Base-by-base conservation (phyloP, 73 alveolate species). In the Paramecium caudatum region DNA sequence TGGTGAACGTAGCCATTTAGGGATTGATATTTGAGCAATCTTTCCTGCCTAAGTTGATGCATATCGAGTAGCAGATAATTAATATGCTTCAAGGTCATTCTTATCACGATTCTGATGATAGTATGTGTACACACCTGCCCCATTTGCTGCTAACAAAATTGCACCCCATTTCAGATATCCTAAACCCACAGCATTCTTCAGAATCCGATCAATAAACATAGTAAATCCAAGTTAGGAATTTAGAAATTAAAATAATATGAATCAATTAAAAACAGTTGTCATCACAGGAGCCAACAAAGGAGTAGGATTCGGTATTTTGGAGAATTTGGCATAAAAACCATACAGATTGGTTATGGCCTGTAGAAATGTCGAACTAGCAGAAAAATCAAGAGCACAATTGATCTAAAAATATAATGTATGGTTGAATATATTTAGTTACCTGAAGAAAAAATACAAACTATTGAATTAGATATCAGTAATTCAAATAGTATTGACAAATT, bases 221-320 rank as follows among this genome's bases (percentile, higher is more conserved):
- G 9, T 10, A 55, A 27, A 55, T 55, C 80, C 46, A 23, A 55
- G 30, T 10, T 55, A 27, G 80, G 80, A 55, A 55, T 55, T 55
- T 55, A 10, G 80, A 55, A 55, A 55, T 19, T 55, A 17, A 55
- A 55, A 3, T 27, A 55, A 55, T 15, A 74, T 74, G 88, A 21
- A 74, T 41, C 69, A 34, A 30, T 8, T 41, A 1, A 92, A 93
- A 90, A 82, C 91, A 61, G 55, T 93, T 33, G 91, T 94, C 80
- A 91, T 94, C 1, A 91, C 97, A 78, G 97, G 97, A 62, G 69
- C 95, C 39, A 94, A 94, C 48, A 94, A 91, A 50, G 97, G 97
- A 39, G 90, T 94, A 16, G 97, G 97, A 4, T 94, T 48, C 62
- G 93, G 94, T 12, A 81, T 94, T 30, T 47, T 91, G n/a, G 95